A percentile compares a stretch with the other conserved stretches of the same genome.
phyloP scores from a whole-genome alignment of 1,284 basidiomycete genomes.

The Bjerkandera adusta region DNA sequence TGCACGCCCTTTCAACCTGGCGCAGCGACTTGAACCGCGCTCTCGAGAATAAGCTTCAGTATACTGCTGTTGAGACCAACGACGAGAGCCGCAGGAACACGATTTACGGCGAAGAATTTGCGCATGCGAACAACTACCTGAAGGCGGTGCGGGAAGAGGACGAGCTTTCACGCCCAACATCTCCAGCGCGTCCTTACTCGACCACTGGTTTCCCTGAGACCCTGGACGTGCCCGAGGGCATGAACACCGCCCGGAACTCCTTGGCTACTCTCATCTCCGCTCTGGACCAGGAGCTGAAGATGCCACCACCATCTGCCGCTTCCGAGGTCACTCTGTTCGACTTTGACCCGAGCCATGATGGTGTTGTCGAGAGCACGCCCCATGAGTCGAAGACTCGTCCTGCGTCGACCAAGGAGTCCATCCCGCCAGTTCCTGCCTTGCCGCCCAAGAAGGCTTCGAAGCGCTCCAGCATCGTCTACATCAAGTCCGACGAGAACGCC shows the following conservation, averaged over 20 bases:
- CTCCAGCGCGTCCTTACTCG: conserved; percentile 12
- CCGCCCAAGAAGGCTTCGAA: conserved; percentile 24
- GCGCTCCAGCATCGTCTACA: conserved; percentile 62
- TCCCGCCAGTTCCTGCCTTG: conserved; percentile 28
- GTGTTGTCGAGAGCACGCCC: conserved; percentile 58
- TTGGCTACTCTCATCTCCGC: conserved; percentile 41
- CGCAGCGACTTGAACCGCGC: conserved; percentile 48
- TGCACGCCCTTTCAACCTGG: conserved; percentile 49
- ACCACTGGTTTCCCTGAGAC: conserved; percentile 39
- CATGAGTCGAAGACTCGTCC: conserved; percentile 40
- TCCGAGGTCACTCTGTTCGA: conserved; percentile 63
- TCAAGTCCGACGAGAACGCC: conserved; percentile 51
- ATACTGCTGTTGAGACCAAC: conserved; percentile 28
- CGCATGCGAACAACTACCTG: conserved; percentile 29
- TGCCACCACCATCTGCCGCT: conserved; percentile 43
- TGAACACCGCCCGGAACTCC: conserved; percentile 51
- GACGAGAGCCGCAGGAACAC: conserved; percentile 46
- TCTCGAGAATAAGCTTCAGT: conserved; percentile 40
- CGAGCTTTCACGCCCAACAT: conserved; percentile 25
- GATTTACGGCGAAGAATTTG: conserved; percentile 40
- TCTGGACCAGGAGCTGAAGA: conserved; percentile 30
- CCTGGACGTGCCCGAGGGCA: conserved; percentile 44
- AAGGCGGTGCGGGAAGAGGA: conserved; percentile 41
- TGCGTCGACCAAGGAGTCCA: conserved; percentile 21
- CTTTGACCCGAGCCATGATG: conserved; percentile 24